Conservation (phyloP, 192 early-diverging fungal genomes). For the Backusella tuberculispora region DNA sequence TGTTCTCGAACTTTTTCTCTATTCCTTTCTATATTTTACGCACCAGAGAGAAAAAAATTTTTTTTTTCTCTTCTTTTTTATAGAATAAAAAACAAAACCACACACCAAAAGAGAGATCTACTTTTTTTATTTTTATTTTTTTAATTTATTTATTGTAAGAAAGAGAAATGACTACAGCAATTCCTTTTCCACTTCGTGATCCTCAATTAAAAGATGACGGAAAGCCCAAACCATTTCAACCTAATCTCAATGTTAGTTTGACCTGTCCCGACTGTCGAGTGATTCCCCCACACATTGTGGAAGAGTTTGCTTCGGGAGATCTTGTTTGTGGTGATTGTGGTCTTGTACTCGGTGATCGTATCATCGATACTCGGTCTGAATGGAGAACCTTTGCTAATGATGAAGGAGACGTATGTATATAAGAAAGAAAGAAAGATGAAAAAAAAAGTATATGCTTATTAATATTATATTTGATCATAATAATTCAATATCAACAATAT, state of each 20-base stretch:
- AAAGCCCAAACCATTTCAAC: constrained; percentile 17
- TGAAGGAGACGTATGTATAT: constrained; percentile 65
- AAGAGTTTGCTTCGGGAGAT: constrained; percentile 90
- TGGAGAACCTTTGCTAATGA: constrained; percentile 97
- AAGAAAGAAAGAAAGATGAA: not conserved
- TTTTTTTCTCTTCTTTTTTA: too few relatives aligned
- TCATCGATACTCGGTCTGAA: constrained; percentile 94
- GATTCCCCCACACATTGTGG: constrained; percentile 82
- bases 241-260: constrained; percentile 61
- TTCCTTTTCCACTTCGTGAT: constrained; percentile 29
- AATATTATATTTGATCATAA: too few relatives aligned
- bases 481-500: too few relatives aligned
- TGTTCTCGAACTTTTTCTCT: too few relatives aligned
- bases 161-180: constrained; percentile 1
- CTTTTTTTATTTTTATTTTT: too few relatives aligned
- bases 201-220: constrained; percentile 19
- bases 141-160: not conserved
- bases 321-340: constrained; percentile 93
- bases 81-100: too few relatives aligned
- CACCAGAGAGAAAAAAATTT: too few relatives aligned
- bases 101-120: too few relatives aligned
- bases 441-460: not conserved
- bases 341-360: constrained; percentile 80
- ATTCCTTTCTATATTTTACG: too few relatives aligned
- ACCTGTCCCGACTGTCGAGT: constrained; percentile 82